Percentiles rank a stretch among this genome's conserved stretches.
These are phyloP conservation scores for Flaveria robusta DNA, from an alignment of 129 eudicot genomes.

Conservation along the genomic window DNA sequence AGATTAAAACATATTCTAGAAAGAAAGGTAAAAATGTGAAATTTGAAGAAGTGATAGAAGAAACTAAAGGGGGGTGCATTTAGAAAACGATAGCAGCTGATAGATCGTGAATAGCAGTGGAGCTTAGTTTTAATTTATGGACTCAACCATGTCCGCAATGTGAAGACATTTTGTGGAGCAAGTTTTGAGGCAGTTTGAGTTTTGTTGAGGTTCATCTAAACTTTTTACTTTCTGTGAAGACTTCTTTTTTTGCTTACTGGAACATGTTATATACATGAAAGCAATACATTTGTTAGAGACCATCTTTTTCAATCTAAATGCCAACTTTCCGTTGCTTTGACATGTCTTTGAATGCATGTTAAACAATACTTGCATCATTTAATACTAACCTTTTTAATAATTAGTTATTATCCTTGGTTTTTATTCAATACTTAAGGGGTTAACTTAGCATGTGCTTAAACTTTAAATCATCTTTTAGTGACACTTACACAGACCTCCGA, in stretches of 20 bases:
- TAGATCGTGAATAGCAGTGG: conserved; percentile 29
- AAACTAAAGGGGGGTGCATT: conserved; percentile 17
- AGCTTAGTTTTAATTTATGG: conserved; percentile 32
- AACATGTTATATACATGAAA: conserved; percentile 43
- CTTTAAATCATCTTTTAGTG: conserved; percentile 16
- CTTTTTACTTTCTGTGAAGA: conserved; percentile 35
- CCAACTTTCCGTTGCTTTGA: not conserved
- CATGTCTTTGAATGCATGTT: not conserved
- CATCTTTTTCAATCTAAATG: conserved; percentile 16
- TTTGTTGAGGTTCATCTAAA: conserved; percentile 29
- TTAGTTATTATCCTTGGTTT: not conserved
- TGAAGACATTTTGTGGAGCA: conserved; percentile 23
- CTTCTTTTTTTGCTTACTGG: conserved; percentile 11
- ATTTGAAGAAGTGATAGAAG: conserved; percentile 7
- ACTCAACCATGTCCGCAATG: conserved; percentile 16
- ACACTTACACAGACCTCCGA: too few species aligned
- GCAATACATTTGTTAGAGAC: conserved; percentile 25
- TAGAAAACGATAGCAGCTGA: conserved; percentile 29
- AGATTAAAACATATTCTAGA: conserved; percentile 37
- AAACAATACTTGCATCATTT: conserved; percentile 6
- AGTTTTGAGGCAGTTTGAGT: conserved; percentile 35
- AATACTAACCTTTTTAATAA: not conserved
- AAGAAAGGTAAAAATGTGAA: conserved; percentile 16
- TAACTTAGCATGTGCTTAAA: not conserved
- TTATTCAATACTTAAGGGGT: not conserved